Conservation (phyloP, 192 early-diverging fungal genomes). For the Coemansia sp. region DNA sequence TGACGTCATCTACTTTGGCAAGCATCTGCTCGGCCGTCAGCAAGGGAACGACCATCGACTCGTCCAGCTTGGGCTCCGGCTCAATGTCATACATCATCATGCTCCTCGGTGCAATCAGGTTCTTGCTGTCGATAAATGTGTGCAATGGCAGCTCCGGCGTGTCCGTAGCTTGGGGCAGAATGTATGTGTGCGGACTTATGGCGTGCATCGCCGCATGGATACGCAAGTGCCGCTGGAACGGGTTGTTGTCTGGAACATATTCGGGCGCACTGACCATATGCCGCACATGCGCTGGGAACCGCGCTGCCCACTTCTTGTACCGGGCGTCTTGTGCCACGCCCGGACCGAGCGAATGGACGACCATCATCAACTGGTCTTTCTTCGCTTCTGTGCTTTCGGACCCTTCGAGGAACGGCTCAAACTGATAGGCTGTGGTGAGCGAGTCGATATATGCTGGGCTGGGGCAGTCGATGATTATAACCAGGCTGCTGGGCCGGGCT, state of each 20-base stretch:
- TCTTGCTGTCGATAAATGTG: constrained; percentile 16
- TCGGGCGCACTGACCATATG: constrained; percentile 75
- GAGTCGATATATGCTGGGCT: constrained; percentile 55
- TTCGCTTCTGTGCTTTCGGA: constrained; percentile 13
- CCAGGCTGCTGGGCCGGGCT: constrained; percentile 60
- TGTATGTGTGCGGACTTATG: constrained; percentile 66
- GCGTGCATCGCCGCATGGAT: constrained; percentile 67
- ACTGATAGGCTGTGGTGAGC: constrained; percentile 48
- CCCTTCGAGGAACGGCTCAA: constrained; percentile 40
- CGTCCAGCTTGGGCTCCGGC: constrained; percentile 60
- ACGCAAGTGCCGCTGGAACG: constrained; percentile 64
- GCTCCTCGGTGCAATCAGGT: constrained; percentile 16
- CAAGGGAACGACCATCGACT: constrained; percentile 19
- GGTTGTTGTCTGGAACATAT: constrained; percentile 62
- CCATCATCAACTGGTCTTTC: constrained; percentile 31
- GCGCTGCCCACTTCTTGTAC: constrained; percentile 74
- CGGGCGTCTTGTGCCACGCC: constrained; percentile 61
- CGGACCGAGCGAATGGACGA: constrained; percentile 70
- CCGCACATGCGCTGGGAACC: constrained; percentile 68
- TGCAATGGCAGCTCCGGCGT: constrained; percentile 39
- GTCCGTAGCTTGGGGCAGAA: constrained; percentile 65
- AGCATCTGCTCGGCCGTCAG: constrained; percentile 40
- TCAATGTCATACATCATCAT: constrained; percentile 63
- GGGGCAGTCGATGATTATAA: constrained; percentile 73
- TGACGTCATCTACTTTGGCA: not conserved